A percentile compares a stretch with the other conserved stretches of the same genome.
These are phyloP conservation scores for Pseudoneurospora amorphoporcata DNA, from an alignment of 495 filamentous ascomycete genomes.

Conservation along the genomic window DNA sequence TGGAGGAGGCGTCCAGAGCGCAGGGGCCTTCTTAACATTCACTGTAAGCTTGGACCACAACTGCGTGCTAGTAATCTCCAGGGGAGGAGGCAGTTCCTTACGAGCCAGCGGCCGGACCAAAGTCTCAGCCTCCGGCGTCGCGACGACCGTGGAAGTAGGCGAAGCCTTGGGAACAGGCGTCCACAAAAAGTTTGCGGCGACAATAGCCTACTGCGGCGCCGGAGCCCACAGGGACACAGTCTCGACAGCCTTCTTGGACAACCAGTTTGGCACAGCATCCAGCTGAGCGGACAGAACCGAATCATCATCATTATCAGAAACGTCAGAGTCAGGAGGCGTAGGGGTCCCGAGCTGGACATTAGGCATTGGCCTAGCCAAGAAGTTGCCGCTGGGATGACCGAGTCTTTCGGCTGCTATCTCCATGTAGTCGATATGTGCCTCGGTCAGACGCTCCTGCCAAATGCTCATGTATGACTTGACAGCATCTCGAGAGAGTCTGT, in stretches of 20 bases:
- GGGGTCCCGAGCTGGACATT: constrained; percentile 34
- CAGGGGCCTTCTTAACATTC: neutral
- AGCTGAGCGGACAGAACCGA: constrained; percentile 14
- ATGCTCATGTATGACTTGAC: constrained; percentile 11
- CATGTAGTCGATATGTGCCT: constrained; percentile 35
- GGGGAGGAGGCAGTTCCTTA: constrained; percentile 20
- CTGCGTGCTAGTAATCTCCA: constrained; percentile 26
- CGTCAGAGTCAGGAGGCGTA: constrained; percentile 38
- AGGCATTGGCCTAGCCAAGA: constrained; percentile 28
- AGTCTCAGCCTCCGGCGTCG: constrained; percentile 2
- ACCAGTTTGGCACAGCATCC: constrained; percentile 9
- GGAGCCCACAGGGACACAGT: constrained; percentile 16
- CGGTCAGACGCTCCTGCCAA: constrained; percentile 25
- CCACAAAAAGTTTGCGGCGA: constrained; percentile 8
- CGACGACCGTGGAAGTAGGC: neutral
- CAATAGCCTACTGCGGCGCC: neutral
- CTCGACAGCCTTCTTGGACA: neutral
- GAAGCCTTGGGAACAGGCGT: constrained; percentile 3
- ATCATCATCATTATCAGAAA: constrained; percentile 22
- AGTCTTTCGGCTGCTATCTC: constrained; percentile 29
- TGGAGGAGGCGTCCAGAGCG: constrained; percentile 15
- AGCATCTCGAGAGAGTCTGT: constrained; percentile 5
- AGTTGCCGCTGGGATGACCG: constrained; percentile 27
- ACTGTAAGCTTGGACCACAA: constrained; percentile 20
- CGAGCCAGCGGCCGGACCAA: constrained; percentile 22